These are phyloP conservation scores for Fusarium virguliforme DNA, from an alignment of 2,329 filamentous ascomycete species.

Conservation along the genomic window DNA sequence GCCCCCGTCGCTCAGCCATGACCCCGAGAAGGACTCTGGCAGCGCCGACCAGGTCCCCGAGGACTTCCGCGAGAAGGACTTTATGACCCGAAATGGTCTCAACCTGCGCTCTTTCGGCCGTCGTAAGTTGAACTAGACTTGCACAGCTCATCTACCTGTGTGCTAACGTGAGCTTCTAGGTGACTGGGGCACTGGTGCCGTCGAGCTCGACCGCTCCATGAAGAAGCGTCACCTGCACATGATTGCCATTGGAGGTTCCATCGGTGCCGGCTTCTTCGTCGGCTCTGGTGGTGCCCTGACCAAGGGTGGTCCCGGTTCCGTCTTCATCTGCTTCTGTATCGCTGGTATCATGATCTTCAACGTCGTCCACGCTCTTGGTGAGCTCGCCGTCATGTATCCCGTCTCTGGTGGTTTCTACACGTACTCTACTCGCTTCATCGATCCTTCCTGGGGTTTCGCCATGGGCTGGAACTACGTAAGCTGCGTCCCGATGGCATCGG, in stretches of 20 bases:
- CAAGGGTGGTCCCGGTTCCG: constrained; percentile 65
- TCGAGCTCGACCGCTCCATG: constrained; percentile 64
- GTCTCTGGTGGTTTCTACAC: constrained; percentile 76
- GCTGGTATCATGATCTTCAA: constrained; percentile 75
- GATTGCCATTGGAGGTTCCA: constrained; percentile 75
- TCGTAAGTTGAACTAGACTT: constrained; percentile 30
- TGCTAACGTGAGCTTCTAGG: constrained; percentile 37
- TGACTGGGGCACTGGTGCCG: constrained; percentile 48
- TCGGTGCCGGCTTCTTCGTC: constrained; percentile 76
- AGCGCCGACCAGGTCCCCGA: constrained; percentile 31
- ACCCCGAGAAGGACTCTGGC: constrained; percentile 35
- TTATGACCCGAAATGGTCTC: constrained; percentile 52
- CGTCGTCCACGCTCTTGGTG: constrained; percentile 73
- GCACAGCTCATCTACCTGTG: background rate
- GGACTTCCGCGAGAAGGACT: constrained; percentile 47
- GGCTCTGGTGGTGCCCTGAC: constrained; percentile 70
- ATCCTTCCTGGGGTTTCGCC: constrained; percentile 73
- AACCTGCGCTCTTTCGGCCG: constrained; percentile 47
- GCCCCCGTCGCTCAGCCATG: constrained; percentile 34
- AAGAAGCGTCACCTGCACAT: constrained; percentile 73
- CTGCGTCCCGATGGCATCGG: no score
- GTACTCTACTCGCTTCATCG: constrained; percentile 74
- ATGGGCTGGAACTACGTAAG: constrained; percentile 62
- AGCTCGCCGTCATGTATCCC: constrained; percentile 74
- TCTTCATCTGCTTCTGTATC: constrained; percentile 68